Conservation (phyloP, 2,329 filamentous ascomycete genomes). For the Paracamarosporium sp. region DNA sequence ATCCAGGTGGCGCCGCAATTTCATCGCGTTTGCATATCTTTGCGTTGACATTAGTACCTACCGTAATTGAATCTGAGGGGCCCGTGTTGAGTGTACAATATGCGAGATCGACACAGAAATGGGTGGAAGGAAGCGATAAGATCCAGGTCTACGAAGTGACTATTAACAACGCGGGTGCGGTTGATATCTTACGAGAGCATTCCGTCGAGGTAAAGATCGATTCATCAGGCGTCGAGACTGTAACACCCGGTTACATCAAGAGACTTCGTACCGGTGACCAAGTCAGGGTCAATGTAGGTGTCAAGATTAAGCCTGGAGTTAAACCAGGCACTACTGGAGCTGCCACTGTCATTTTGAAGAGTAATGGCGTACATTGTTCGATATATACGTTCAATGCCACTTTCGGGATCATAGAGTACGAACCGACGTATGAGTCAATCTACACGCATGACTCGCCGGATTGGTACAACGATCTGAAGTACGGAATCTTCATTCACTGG, state of each 20-base stretch:
- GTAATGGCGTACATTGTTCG: background rate
- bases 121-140: conserved; percentile 14
- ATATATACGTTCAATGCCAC: conserved; percentile 14
- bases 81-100: conserved; percentile 13
- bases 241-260: conserved; percentile 19
- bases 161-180: conserved; percentile 15
- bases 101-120: conserved; percentile 12
- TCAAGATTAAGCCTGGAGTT: conserved; percentile 7
- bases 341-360: conserved; percentile 10
- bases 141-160: conserved; percentile 18
- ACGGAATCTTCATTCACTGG: conserved; percentile 68
- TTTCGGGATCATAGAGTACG: conserved; percentile 17
- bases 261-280: conserved; percentile 22
- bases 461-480: conserved; percentile 65
- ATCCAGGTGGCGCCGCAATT: conserved; percentile 32
- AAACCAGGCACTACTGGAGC: conserved; percentile 8
- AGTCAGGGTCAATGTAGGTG: conserved; percentile 12
- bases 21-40: conserved; percentile 16
- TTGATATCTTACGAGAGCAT: conserved; percentile 6
- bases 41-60: conserved; percentile 14
- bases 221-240: conserved; percentile 10
- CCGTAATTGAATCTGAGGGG: background rate
- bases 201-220: conserved; percentile 8
- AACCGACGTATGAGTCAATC: conserved; percentile 16
- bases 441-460: conserved; percentile 25